These are phyloP conservation scores for Zygosaccharomyces sapae DNA, from an alignment of 1,139 yeast genomes.

Conservation along the genomic window DNA sequence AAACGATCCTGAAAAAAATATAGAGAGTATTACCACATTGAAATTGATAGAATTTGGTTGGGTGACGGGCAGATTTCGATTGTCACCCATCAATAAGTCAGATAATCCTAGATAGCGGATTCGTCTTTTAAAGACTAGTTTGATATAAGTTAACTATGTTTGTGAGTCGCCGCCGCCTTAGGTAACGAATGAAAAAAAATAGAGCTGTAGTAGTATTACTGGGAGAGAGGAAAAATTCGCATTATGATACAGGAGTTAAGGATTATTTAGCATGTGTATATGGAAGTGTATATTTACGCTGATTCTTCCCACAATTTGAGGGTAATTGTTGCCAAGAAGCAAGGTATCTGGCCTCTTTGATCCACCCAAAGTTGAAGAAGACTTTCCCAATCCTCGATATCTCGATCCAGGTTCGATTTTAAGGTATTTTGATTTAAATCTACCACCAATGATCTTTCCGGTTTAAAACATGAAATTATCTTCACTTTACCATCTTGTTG, in stretches of 20 bases:
- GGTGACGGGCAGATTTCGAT: constrained; percentile 7
- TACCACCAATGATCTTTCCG: constrained; percentile 34
- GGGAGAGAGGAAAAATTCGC: no score
- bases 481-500: constrained; percentile 64
- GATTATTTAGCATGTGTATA: not conserved
- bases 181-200: not conserved
- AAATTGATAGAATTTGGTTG: constrained; percentile 6
- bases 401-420: constrained; percentile 32
- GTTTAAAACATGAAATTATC: constrained; percentile 54
- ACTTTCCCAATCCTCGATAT: constrained; percentile 45
- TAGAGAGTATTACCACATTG: constrained; percentile 31
- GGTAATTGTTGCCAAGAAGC: constrained; percentile 73
- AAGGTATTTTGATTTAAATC: constrained; percentile 37
- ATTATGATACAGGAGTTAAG: not conserved
- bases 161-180: not conserved
- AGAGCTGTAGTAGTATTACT: not conserved
- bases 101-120: not conserved
- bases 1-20: constrained; percentile 34
- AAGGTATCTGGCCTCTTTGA: constrained; percentile 68
- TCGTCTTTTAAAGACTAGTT: not conserved
- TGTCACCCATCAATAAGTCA: constrained; percentile 9
- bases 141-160: not conserved
- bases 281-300: constrained; percentile 6
- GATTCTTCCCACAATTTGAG: constrained; percentile 53
- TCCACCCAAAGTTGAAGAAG: constrained; percentile 64